Conservation (phyloP, 2,329 filamentous ascomycete species). For the Fusarium bactridioides region DNA sequence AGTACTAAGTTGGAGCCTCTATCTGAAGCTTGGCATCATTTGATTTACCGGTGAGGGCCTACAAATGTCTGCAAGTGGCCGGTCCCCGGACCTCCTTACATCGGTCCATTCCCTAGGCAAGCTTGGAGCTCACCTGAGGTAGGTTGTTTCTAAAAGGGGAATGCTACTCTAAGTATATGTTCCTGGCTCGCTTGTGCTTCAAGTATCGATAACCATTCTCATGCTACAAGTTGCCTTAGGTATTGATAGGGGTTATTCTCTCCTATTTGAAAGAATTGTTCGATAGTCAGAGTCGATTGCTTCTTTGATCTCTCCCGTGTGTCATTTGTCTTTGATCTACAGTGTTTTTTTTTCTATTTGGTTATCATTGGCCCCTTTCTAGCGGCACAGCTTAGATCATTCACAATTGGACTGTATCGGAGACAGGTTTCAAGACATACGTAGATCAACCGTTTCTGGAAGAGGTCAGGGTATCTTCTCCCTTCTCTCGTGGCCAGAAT, state of each 20-base stretch:
- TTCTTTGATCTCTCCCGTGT: background rate
- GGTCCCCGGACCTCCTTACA: constrained; percentile 2
- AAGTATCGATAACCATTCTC: constrained; percentile 5
- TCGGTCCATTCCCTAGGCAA: constrained; percentile 11
- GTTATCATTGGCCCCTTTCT: background rate
- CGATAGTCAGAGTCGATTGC: background rate
- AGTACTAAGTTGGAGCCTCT: background rate
- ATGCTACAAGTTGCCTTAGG: background rate
- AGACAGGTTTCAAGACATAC: constrained; percentile 18
- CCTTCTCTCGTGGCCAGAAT: background rate
- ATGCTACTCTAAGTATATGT: constrained; percentile 17
- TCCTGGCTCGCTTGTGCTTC: constrained; percentile 20
- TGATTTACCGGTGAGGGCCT: background rate
- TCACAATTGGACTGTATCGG: background rate
- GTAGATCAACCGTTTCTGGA: constrained; percentile 7
- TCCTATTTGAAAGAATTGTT: constrained; percentile 1
- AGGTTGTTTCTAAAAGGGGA: constrained; percentile 34
- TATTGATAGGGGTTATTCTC: constrained; percentile 12
- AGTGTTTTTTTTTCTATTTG: background rate
- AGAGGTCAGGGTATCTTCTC: background rate
- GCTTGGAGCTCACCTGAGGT: constrained; percentile 19
- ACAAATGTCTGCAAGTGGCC: background rate
- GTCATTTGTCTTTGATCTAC: background rate
- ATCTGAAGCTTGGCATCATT: background rate
- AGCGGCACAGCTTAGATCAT: background rate